These are phyloP conservation scores for Plantago lanceolata DNA, from an alignment of 305 asterid genomes.

Conservation along the genomic window DNA sequence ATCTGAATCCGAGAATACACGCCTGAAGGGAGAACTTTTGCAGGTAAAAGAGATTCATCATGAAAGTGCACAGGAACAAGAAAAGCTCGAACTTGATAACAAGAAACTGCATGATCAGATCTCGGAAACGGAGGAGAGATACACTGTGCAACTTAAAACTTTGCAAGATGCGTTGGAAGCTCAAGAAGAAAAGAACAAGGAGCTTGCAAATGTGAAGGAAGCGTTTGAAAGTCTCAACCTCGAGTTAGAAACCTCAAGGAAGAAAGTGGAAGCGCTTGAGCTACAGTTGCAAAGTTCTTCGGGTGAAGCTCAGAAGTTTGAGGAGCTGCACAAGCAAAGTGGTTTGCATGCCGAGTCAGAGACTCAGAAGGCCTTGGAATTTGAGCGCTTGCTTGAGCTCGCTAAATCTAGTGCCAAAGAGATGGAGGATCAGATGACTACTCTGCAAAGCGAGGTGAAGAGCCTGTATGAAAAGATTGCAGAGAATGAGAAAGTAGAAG, in stretches of 20 bases:
- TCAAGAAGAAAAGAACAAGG: constrained; percentile 50
- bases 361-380: constrained; percentile 52
- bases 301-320: constrained; percentile 53
- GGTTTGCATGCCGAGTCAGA: constrained; percentile 64
- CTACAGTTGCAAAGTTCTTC: constrained; percentile 42
- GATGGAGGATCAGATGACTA: constrained; percentile 56
- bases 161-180: constrained; percentile 53
- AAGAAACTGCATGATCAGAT: constrained; percentile 48
- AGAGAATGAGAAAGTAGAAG: constrained; percentile 66
- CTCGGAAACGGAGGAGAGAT: constrained; percentile 47
- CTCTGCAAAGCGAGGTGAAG: constrained; percentile 53
- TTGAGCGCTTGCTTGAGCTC: constrained; percentile 58
- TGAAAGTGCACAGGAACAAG: constrained; percentile 39
- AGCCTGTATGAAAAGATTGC: constrained; percentile 46
- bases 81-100: constrained; percentile 46
- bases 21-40: constrained; percentile 52
- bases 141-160: constrained; percentile 42
- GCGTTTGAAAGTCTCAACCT: constrained; percentile 51
- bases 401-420: constrained; percentile 55
- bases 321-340: constrained; percentile 73
- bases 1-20: constrained; percentile 54
- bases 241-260: constrained; percentile 61
- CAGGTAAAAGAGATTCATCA: constrained; percentile 45
- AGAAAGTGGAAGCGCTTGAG: constrained; percentile 62
- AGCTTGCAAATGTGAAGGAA: constrained; percentile 49